Percentiles rank a stretch among this genome's conserved stretches.
Conservation (phyloP, 495 filamentous ascomycete species). For the Trichoderma reesei region DNA sequence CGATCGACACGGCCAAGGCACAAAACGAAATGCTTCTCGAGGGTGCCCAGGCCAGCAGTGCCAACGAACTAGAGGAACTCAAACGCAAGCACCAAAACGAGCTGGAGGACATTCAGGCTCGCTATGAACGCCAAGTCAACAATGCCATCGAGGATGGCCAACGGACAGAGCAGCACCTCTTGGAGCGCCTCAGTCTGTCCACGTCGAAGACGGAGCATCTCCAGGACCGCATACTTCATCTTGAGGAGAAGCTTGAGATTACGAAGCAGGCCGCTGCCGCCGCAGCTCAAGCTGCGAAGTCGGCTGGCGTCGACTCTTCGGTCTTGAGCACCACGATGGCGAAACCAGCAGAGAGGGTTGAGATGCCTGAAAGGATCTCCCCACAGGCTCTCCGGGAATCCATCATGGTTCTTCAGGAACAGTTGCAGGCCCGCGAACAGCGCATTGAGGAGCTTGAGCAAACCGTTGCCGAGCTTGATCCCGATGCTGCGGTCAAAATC, state of each 20-base stretch:
- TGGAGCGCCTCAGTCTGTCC: slow-evolving; percentile 63
- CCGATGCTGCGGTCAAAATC: slow-evolving; percentile 67
- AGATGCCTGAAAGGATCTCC: slow-evolving; percentile 73
- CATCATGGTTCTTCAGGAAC: slow-evolving; percentile 90
- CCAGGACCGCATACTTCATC: slow-evolving; percentile 67
- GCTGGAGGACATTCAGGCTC: slow-evolving; percentile 52
- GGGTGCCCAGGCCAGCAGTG: slow-evolving; percentile 56
- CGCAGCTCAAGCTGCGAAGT: slow-evolving; percentile 74
- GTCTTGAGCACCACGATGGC: slow-evolving; percentile 17
- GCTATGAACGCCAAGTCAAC: slow-evolving; percentile 62
- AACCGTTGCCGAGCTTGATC: slow-evolving; percentile 53
- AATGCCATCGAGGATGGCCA: slow-evolving; percentile 65
- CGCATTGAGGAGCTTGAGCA: slow-evolving; percentile 80
- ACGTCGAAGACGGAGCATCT: slow-evolving; percentile 71
- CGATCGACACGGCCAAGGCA: slow-evolving; percentile 62
- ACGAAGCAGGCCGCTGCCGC: slow-evolving; percentile 83
- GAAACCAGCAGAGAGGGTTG: slow-evolving; percentile 32
- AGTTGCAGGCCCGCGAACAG: slow-evolving; percentile 85
- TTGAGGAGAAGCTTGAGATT: slow-evolving; percentile 81
- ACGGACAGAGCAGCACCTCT: slow-evolving; percentile 54
- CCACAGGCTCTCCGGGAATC: slow-evolving; percentile 92
- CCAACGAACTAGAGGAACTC: slow-evolving; percentile 57
- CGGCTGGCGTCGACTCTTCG: slow-evolving; percentile 39
- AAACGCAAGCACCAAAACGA: slow-evolving; percentile 61
- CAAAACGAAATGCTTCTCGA: slow-evolving; percentile 70